These are phyloP conservation scores for Pseudonectria foliicola DNA, from an alignment of 2,329 filamentous ascomycete species.

Conservation along the genomic window DNA sequence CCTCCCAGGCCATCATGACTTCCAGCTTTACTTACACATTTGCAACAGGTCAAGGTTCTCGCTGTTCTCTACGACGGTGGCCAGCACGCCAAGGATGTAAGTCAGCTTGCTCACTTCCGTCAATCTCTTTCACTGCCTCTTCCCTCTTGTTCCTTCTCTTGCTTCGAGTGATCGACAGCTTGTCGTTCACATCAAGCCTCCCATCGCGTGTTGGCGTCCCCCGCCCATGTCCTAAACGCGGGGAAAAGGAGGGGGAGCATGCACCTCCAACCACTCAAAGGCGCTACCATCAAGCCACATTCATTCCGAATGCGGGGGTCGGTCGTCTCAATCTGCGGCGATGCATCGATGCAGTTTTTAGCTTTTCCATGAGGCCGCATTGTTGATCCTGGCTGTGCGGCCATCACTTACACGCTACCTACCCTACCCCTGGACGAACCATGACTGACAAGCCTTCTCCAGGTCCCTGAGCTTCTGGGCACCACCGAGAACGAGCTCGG, in stretches of 20 bases:
- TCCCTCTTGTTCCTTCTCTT: conserved; percentile 1
- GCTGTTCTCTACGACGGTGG: conserved; percentile 88
- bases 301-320: conserved; percentile 15
- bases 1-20: background rate
- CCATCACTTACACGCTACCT: no score
- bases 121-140: conserved; percentile 1
- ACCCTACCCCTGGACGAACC: background rate
- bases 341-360: background rate
- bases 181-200: conserved; percentile 3
- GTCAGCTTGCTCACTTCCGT: conserved; percentile 16
- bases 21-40: conserved; percentile 4
- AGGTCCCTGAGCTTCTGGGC: conserved; percentile 77
- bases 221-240: conserved; percentile 20
- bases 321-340: background rate
- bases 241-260: conserved; percentile 11
- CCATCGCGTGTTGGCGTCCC: conserved; percentile 6
- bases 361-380: background rate
- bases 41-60: conserved; percentile 80
- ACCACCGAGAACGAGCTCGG: conserved; percentile 98
- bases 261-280: conserved; percentile 7
- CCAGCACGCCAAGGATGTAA: conserved; percentile 79
- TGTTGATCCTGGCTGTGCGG: no score
- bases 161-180: background rate
- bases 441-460: conserved; percentile 9
- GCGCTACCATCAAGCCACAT: conserved; percentile 16